A percentile compares a stretch with the other conserved stretches of the same genome.
Evolutionary conservation across 495 filamentous ascomycete species (phyloP).

Genomic region (Aspergillus asperescens): DNA sequence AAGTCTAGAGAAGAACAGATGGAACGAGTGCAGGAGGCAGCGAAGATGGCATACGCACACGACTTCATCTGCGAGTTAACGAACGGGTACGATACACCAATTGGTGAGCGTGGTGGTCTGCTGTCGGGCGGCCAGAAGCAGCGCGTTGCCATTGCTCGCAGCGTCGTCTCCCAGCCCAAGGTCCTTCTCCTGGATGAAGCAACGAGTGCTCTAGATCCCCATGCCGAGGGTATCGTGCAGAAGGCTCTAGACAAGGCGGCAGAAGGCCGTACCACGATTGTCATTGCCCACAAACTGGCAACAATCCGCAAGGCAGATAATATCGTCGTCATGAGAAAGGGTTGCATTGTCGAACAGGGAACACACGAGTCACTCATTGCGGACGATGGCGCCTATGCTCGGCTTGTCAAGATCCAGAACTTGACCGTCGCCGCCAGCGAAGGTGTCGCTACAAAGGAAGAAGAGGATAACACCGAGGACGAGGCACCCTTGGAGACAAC

Average conservation of each 20-base stretch:
- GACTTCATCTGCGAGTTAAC: conserved; percentile 79
- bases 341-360: conserved; percentile 81
- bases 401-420: conserved; percentile 72
- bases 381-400: conserved; percentile 59
- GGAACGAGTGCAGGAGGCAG: conserved; percentile 70
- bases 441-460: neutral
- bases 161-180: conserved; percentile 88
- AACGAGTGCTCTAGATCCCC: conserved; percentile 88
- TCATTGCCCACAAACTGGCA: conserved; percentile 89
- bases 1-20: conserved; percentile 57
- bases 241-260: conserved; percentile 83
- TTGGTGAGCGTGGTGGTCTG: conserved; percentile 89
- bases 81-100: conserved; percentile 86
- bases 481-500: neutral
- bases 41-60: conserved; percentile 87
- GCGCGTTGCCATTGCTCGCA: conserved; percentile 82
- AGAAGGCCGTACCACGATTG: conserved; percentile 85
- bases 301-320: conserved; percentile 93
- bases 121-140: conserved; percentile 96
- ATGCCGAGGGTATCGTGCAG: conserved; percentile 91
- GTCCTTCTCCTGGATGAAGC: conserved; percentile 93
- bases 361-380: conserved; percentile 67
- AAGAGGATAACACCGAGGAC: neutral
- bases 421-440: conserved; percentile 39
- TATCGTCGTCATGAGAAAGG: conserved; percentile 89